phyloP scores from a whole-genome alignment of 345 rosid species.

The Euphorbia tirucalli region DNA sequence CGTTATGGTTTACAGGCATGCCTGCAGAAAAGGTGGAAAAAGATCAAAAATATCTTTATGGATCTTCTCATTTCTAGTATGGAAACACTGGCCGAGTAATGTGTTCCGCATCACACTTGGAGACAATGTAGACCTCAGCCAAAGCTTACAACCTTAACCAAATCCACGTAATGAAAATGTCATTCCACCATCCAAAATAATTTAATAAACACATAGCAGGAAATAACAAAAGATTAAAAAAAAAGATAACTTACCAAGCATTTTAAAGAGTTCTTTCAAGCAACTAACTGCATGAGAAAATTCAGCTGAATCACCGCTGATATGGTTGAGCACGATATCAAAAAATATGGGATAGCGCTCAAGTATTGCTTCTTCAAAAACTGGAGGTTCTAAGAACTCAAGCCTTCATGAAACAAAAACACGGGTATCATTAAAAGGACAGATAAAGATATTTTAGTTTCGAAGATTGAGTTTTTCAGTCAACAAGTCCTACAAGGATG shows the following conservation, averaged over 20 bases:
- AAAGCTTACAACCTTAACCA: slow-evolving; percentile 85
- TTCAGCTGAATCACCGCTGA: slow-evolving; percentile 81
- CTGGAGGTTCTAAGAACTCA: slow-evolving; percentile 90
- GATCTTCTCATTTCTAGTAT: slow-evolving; percentile 79
- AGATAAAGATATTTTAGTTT: neutral
- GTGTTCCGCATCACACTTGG: slow-evolving; percentile 97
- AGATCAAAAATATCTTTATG: slow-evolving; percentile 98
- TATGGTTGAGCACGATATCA: slow-evolving; percentile 86
- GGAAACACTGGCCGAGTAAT: slow-evolving; percentile 95
- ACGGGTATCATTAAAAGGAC: slow-evolving; percentile 8
- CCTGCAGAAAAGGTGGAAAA: slow-evolving; percentile 91
- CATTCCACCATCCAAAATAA: slow-evolving; percentile 7
- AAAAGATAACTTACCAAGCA: slow-evolving; percentile 63
- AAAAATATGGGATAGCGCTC: slow-evolving; percentile 93
- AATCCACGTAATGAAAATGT: slow-evolving; percentile 13
- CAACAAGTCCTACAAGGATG: slow-evolving; percentile 68
- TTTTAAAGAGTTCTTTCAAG: slow-evolving; percentile 83
- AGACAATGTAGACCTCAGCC: slow-evolving; percentile 93
- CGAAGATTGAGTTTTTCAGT: slow-evolving; percentile 25
- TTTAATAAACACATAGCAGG: neutral
- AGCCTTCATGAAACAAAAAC: slow-evolving; percentile 56
- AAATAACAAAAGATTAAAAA: neutral
- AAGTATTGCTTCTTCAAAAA: slow-evolving; percentile 90
- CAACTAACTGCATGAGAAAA: slow-evolving; percentile 87
- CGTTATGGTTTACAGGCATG: slow-evolving; percentile 33